These are phyloP conservation scores for Pseudogymnoascus sp. DNA, from an alignment of 2,329 filamentous ascomycete species.

Conservation along the genomic window DNA sequence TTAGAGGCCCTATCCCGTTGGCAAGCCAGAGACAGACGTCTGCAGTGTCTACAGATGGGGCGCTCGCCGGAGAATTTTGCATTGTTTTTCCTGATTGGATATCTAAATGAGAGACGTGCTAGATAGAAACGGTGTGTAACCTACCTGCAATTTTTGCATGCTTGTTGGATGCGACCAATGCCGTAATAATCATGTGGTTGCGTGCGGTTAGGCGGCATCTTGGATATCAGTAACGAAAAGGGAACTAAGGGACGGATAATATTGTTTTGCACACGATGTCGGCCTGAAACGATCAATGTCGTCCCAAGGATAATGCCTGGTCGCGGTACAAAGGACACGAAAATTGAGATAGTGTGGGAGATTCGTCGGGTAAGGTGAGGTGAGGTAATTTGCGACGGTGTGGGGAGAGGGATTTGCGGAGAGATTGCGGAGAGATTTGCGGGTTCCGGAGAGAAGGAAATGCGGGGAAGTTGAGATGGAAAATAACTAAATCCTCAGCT, in stretches of 20 bases:
- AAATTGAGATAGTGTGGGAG: neutral
- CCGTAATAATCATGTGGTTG: neutral
- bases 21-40: conserved; percentile 11
- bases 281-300: neutral
- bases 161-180: conserved; percentile 4
- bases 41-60: conserved; percentile 12
- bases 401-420: neutral
- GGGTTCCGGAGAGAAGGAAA: neutral
- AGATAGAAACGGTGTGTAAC: neutral
- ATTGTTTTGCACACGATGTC: neutral
- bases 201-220: neutral
- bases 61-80: conserved; percentile 14
- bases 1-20: neutral
- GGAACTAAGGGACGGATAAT: neutral
- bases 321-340: neutral
- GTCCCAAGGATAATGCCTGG: neutral
- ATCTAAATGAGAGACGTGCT: neutral
- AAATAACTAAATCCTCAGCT: neutral
- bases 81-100: conserved; percentile 10
- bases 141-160: conserved; percentile 13
- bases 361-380: neutral
- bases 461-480: neutral
- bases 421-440: neutral
- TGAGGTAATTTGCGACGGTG: neutral
- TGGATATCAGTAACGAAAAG: neutral